Evolutionary conservation across 768 basidiomycete species (phyloP).

Genomic region (Tulasnella sp.): DNA sequence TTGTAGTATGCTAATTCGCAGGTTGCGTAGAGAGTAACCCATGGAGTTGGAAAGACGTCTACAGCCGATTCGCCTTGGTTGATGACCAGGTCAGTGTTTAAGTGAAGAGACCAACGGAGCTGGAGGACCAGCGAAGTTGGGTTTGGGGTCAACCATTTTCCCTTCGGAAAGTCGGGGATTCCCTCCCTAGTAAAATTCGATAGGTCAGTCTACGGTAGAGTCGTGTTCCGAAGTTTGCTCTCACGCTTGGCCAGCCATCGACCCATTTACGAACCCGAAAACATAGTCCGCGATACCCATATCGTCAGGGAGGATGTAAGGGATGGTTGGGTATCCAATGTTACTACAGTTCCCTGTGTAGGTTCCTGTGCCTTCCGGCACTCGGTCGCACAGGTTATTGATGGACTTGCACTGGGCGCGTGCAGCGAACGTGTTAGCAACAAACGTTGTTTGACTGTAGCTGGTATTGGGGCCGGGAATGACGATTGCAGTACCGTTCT

Average conservation of each 20-base stretch:
- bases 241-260: background rate
- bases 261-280: slow-evolving; percentile 2
- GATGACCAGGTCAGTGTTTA: background rate
- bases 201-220: background rate
- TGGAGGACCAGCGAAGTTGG: background rate
- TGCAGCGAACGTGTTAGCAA: background rate
- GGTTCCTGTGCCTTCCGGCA: background rate
- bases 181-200: background rate
- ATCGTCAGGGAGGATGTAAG: background rate
- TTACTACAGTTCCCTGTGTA: background rate
- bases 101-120: slow-evolving; percentile 1
- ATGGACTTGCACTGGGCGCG: slow-evolving; percentile 12
- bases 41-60: background rate
- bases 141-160: background rate
- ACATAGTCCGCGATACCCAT: background rate
- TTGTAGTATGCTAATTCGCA: slow-evolving; percentile 8
- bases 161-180: slow-evolving; percentile 1
- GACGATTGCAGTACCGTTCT: background rate
- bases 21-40: background rate
- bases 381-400: background rate
- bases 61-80: background rate
- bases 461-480: background rate
- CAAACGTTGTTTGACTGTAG: background rate
- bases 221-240: background rate
- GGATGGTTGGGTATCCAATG: slow-evolving; percentile 1